Evolutionary conservation across 345 rosid genomes (phyloP), one percentile per base, ranked within the genome.

Genomic region (Erucastrum elatum): DNA sequence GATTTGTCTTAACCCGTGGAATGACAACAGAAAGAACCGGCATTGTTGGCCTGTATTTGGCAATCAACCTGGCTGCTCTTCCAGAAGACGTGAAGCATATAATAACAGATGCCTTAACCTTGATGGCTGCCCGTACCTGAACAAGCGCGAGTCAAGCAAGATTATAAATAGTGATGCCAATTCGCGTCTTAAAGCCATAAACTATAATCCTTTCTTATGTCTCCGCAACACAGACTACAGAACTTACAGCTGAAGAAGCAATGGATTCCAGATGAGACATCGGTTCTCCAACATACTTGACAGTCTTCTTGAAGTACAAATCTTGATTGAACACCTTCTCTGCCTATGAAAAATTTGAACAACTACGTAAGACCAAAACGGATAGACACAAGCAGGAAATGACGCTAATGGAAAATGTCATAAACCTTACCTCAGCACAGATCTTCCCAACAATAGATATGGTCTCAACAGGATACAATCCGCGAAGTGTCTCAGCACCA

Each of bases 11-110:
- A 64, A 95, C 96, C 3, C 98, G 90, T 0, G 99, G 98, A 81
- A 95, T 93, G 74, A 95, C 98, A 80, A 95, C 99, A 27, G 99
- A 95, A 8, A 95, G 80, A 80, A 91, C 99, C 2, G 99, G 99
- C 99, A 95, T 95, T 61, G 97, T 87, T 64, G 99, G 99, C 86
- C 98, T 91, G 77, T 95, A 95, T 82, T 95, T 95, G 37, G 98
- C 94, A 66, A 95, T 95, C 90, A 95, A 88, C 74, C 99, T 95
- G 93, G 97, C 99, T 81, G 99, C 98, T 81, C 96, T 89, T 77
- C 99, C 97, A 30, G 97, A 91, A 77, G 99, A 95, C 59, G 99
- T 95, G 85, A 95, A 95, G 84, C 99, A 95, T 73, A 95, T 91
- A 39, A 95, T 91, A 16, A 87, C 96, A 8, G 99, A 95, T 56